These are phyloP conservation scores for Diaporthe sp. DNA, from an alignment of 2,329 filamentous ascomycete genomes.

Conservation along the genomic window DNA sequence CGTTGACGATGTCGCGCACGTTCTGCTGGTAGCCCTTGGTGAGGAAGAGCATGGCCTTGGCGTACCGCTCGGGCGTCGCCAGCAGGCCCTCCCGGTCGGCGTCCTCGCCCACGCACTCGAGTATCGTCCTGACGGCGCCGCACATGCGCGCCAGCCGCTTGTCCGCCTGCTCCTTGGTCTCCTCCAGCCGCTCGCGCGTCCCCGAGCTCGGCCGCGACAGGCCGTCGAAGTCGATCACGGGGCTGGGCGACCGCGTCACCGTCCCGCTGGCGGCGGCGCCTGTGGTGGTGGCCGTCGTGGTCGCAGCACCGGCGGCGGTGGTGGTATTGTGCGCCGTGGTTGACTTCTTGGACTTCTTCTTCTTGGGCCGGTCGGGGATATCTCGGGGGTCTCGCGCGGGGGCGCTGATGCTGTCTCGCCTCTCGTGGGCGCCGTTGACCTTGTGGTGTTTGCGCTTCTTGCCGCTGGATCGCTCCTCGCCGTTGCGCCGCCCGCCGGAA, in stretches of 20 bases:
- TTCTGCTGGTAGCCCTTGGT: slow-evolving; percentile 98
- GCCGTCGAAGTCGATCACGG: slow-evolving; percentile 71
- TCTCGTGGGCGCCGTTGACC: slow-evolving; percentile 44
- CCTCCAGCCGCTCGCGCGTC: slow-evolving; percentile 71
- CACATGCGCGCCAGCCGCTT: slow-evolving; percentile 67
- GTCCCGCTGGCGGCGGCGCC: slow-evolving; percentile 32
- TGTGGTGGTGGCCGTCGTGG: slow-evolving; percentile 31
- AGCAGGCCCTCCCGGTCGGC: slow-evolving; percentile 73
- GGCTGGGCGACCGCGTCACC: slow-evolving; percentile 59
- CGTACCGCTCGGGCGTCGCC: slow-evolving; percentile 84
- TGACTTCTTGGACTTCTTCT: slow-evolving; percentile 33
- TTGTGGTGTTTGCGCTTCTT: slow-evolving; percentile 39
- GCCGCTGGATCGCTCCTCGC: slow-evolving; percentile 31
- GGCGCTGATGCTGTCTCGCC: slow-evolving; percentile 67
- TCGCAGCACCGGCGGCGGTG: not conserved
- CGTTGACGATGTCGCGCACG: slow-evolving; percentile 89
- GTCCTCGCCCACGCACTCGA: slow-evolving; percentile 77
- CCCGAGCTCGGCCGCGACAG: slow-evolving; percentile 70
- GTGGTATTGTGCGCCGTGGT: not conserved
- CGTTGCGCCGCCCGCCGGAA: slow-evolving; percentile 30
- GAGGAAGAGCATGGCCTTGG: slow-evolving; percentile 94
- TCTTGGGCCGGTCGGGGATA: slow-evolving; percentile 52
- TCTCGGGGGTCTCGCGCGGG: slow-evolving; percentile 71
- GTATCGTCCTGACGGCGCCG: slow-evolving; percentile 71
- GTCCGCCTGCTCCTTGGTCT: slow-evolving; percentile 61